Percentiles rank a stretch among this genome's conserved stretches.
Conservation (phyloP, 441 rosid genomes). For the Erodium moschatum region DNA sequence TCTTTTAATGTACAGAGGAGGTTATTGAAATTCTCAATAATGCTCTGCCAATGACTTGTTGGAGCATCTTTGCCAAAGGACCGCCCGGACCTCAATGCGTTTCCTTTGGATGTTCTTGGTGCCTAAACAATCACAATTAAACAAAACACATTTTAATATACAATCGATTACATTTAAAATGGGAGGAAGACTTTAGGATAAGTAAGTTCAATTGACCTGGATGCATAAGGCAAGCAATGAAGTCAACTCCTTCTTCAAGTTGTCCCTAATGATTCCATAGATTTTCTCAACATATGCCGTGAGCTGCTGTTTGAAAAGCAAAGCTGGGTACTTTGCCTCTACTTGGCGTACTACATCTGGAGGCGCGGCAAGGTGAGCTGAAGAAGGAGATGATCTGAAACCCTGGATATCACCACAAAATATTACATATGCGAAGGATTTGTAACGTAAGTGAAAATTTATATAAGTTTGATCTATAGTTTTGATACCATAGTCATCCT, state of each 20-base stretch:
- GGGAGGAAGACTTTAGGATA: not conserved
- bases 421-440: not conserved
- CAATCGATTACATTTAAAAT: not conserved
- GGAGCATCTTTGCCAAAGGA: conserved; percentile 82
- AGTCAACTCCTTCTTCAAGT: conserved; percentile 58
- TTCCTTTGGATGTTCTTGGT: conserved; percentile 18
- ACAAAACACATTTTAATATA: not conserved
- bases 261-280: conserved; percentile 75
- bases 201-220: conserved; percentile 38
- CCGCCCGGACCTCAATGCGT: conserved; percentile 77
- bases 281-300: conserved; percentile 83
- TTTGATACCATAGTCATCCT: conserved; percentile 48
- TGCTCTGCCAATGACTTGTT: conserved; percentile 35
- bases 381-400: conserved; percentile 58
- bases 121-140: conserved; percentile 47
- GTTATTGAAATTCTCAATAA: conserved; percentile 36
- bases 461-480: conserved; percentile 15
- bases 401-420: conserved; percentile 34
- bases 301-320: conserved; percentile 89
- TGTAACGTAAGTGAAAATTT: not conserved
- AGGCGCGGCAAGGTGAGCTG: conserved; percentile 50
- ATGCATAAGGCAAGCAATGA: conserved; percentile 56
- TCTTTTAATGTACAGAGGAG: conserved; percentile 41
- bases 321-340: conserved; percentile 87
- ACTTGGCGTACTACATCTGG: conserved; percentile 47